These are phyloP conservation scores for Exobasidium rhododendri DNA, from an alignment of 1,284 basidiomycete genomes.

Conservation along the genomic window DNA sequence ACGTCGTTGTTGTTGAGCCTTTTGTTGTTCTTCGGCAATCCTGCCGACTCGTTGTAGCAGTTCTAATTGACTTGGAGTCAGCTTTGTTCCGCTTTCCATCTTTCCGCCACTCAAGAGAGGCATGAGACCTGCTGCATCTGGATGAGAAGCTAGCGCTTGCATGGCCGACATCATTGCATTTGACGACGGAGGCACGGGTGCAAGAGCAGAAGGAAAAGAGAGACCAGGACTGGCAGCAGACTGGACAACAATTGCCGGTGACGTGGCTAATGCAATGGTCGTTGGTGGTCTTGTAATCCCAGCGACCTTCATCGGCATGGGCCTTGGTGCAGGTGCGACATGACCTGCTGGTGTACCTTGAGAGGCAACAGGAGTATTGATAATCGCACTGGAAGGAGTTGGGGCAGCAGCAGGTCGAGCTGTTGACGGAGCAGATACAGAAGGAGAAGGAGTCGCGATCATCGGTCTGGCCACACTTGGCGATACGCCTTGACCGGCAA, in stretches of 20 bases:
- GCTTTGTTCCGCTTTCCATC: slow-evolving; percentile 23
- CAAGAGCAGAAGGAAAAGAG: background rate
- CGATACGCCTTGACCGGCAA: too few relatives aligned
- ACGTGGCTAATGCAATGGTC: background rate
- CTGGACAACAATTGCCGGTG: slow-evolving; percentile 12
- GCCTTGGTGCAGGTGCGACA: too few relatives aligned
- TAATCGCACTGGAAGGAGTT: slow-evolving; percentile 19
- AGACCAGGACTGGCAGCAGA: slow-evolving; percentile 41
- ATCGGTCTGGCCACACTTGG: background rate
- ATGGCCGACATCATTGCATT: background rate
- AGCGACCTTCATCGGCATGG: too few relatives aligned
- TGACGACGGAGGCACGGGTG: slow-evolving; percentile 18
- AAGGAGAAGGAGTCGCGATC: background rate
- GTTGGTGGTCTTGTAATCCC: too few relatives aligned
- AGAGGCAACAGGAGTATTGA: background rate
- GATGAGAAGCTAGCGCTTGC: slow-evolving; percentile 25
- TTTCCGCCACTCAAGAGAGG: slow-evolving; percentile 25
- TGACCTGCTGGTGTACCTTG: too few relatives aligned
- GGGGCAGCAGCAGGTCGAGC: slow-evolving; percentile 39
- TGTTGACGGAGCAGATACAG: slow-evolving; percentile 1
- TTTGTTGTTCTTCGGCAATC: slow-evolving; percentile 12
- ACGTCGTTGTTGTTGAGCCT: slow-evolving; percentile 8
- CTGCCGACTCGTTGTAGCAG: slow-evolving; percentile 48
- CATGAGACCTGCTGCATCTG: slow-evolving; percentile 48
- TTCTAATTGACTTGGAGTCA: slow-evolving; percentile 48